Conservation (phyloP, 257 asterid genomes). For the Solanum raphanifolium region DNA sequence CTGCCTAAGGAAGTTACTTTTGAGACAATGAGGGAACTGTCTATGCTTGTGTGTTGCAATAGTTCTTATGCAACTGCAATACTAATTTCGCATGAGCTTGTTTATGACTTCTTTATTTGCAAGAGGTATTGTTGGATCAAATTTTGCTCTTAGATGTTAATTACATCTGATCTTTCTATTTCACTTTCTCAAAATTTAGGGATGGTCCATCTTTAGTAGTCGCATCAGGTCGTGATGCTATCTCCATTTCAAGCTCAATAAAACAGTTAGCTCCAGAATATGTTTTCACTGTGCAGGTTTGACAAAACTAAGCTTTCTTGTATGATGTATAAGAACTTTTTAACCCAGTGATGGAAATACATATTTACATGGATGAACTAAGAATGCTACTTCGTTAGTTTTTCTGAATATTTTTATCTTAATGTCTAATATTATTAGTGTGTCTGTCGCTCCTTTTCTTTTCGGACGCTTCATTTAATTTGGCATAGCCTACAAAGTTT, state of each 20-base stretch:
- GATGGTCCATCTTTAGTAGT: conserved; percentile 76
- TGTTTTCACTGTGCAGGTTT: conserved; percentile 78
- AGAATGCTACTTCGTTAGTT: not conserved
- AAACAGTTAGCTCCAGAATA: conserved; percentile 58
- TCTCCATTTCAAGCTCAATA: conserved; percentile 50
- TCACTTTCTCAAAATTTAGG: conserved; percentile 27
- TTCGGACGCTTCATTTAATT: not conserved
- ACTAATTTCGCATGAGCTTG: not conserved
- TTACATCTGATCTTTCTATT: not conserved
- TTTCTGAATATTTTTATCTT: not conserved
- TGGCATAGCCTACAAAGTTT: not conserved
- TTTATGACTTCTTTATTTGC: not conserved
- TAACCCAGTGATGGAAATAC: not conserved
- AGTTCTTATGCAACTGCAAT: not conserved
- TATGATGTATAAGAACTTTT: not conserved
- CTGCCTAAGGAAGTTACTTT: not conserved
- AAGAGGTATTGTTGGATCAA: not conserved
- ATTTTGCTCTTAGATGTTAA: not conserved
- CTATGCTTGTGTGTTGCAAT: not conserved
- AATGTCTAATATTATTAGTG: not conserved
- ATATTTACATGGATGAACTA: not conserved
- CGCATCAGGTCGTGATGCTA: conserved; percentile 84
- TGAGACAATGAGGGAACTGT: not conserved
- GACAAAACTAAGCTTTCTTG: conserved; percentile 8
- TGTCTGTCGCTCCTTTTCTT: not conserved